Evolutionary conservation across 441 rosid genomes (phyloP), one percentile per base, ranked within the genome.

Genomic region (Biscutella laevigata): DNA sequence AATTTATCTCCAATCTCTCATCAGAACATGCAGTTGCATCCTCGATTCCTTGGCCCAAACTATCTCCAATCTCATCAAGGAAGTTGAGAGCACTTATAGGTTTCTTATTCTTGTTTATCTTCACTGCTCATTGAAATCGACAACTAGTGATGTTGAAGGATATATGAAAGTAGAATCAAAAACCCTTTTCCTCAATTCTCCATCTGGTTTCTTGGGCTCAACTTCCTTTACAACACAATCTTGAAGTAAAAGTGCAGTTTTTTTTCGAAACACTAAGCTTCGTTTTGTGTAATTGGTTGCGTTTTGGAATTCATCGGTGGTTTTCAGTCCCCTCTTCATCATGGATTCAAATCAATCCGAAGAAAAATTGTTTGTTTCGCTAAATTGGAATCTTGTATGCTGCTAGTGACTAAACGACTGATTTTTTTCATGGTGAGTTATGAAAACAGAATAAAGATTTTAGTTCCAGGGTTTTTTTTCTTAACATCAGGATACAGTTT

Each of bases 21-120:
- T n/a, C n/a, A n/a, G n/a, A n/a, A n/a, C 68, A 85, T 91, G 96
- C 98, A 83, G 46, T 55, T 88, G 50, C 95, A 83, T 48, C 98
- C 98, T n/a, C 83, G 98, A 22, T 73, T 75, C 74, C 85, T 91
- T 47, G 95, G 96, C 39, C 92, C 88, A 17, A 85, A 70, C 57
- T n/a, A 85, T 83, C 9, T 74, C 98, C 44, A 85, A 85, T 70
- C 91, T 91, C 65, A 85, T 82, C 87, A 88, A 85, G 66, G 98
- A 91, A 64, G 98, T 91, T 22, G 98, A 88, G 59, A 94, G 98
- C 46, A 88, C 96, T 70, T 91, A 95, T 94, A 85, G 91, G 96
- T 91, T 52, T 9, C 43, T 46, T 53, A 17, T 33, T 24, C 15
- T 1, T 54, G 30, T 22, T 25, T 30, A 41, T 25, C 57, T 53